Evolutionary conservation across 495 filamentous ascomycete species (phyloP).

Genomic region (Penicillium psychrofluorescens): DNA sequence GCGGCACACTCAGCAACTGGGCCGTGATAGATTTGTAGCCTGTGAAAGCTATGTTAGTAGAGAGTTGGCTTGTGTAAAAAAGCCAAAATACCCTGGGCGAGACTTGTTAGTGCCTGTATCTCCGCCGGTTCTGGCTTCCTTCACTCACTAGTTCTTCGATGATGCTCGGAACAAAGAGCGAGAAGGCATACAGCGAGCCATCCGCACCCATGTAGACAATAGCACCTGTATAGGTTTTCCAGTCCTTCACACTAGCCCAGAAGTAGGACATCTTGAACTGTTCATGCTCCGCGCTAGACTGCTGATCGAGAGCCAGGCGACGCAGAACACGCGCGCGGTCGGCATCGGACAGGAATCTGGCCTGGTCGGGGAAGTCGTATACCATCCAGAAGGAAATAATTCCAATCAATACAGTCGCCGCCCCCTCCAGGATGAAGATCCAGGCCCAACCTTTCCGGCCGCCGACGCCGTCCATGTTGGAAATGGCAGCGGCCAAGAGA

Average conservation of each 20-base stretch:
- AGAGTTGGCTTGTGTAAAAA: neutral
- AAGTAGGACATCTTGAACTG: slow-evolving; percentile 70
- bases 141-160: slow-evolving; percentile 49
- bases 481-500: slow-evolving; percentile 38
- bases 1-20: slow-evolving; percentile 81
- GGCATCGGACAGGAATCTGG: slow-evolving; percentile 62
- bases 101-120: too few relatives aligned
- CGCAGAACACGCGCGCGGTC: slow-evolving; percentile 71
- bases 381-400: slow-evolving; percentile 77
- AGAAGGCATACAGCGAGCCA: slow-evolving; percentile 78
- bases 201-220: slow-evolving; percentile 71
- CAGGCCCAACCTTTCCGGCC: slow-evolving; percentile 69
- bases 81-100: too few relatives aligned
- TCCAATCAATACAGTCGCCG: slow-evolving; percentile 68
- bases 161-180: slow-evolving; percentile 83
- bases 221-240: slow-evolving; percentile 78
- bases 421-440: slow-evolving; percentile 72
- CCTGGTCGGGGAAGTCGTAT: slow-evolving; percentile 81
- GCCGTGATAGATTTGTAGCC: slow-evolving; percentile 65
- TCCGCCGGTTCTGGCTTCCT: too few relatives aligned
- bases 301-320: slow-evolving; percentile 67
- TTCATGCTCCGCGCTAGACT: slow-evolving; percentile 73
- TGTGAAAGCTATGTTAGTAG: slow-evolving; percentile 4
- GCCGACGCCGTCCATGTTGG: slow-evolving; percentile 64
- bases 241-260: slow-evolving; percentile 70